Percentiles rank a stretch among this genome's conserved stretches.
phyloP scores from a whole-genome alignment of 129 eudicot species.

The Saposhnikovia divaricata region DNA sequence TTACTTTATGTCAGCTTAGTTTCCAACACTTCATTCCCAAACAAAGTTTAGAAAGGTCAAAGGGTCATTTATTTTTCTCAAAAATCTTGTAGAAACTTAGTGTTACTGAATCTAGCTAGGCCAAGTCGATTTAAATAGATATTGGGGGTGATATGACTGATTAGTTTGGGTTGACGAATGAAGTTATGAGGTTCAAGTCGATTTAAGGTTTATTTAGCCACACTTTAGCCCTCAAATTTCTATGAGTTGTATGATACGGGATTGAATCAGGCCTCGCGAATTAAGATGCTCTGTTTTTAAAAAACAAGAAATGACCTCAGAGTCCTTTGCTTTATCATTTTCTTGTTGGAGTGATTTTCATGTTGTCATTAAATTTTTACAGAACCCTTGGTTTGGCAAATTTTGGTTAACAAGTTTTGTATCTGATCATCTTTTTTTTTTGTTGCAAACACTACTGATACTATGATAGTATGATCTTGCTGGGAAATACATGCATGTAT shows the following conservation, averaged over 20 bases:
- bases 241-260: not conserved
- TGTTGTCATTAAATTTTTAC: constrained; percentile 19
- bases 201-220: too few relatives aligned
- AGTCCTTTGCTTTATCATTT: too few relatives aligned
- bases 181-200: not conserved
- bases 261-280: not conserved
- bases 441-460: too few relatives aligned
- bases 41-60: too few relatives aligned
- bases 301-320: not conserved
- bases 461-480: not conserved
- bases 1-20: too few relatives aligned
- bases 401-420: too few relatives aligned
- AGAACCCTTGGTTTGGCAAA: too few relatives aligned
- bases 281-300: not conserved
- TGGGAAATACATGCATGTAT: not conserved
- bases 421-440: constrained; percentile 26
- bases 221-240: not conserved
- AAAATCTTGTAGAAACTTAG: too few relatives aligned
- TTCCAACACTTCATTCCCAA: too few relatives aligned
- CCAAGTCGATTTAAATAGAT: not conserved
- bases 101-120: not conserved
- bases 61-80: not conserved
- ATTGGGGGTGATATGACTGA: too few relatives aligned
- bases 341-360: constrained; percentile 16
- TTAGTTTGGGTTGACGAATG: not conserved